phyloP scores from a whole-genome alignment of 352 stramenopile genomes.

The Pythium rishiriense region DNA sequence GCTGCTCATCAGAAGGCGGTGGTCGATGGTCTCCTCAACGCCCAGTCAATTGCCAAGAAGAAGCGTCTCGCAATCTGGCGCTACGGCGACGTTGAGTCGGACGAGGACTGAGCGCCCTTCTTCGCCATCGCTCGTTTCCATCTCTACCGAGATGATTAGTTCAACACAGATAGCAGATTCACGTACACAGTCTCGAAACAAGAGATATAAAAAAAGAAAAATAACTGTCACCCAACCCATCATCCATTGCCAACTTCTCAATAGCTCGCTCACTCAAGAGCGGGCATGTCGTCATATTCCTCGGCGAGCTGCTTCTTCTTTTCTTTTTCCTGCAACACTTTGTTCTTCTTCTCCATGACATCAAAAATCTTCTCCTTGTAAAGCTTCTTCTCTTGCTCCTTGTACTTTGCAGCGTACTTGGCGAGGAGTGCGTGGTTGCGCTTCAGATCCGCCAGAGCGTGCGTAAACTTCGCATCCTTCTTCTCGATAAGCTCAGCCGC shows the following conservation, averaged over 20 bases:
- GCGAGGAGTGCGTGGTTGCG: constrained; percentile 55
- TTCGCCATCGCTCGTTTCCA: neutral
- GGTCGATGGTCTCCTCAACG: constrained; percentile 86
- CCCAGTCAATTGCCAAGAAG: constrained; percentile 92
- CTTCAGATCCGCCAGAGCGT: constrained; percentile 68
- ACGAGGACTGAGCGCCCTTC: constrained; percentile 75
- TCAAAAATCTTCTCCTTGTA: constrained; percentile 91
- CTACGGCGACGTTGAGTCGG: constrained; percentile 97
- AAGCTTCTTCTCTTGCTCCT: constrained; percentile 86
- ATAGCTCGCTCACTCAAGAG: constrained; percentile 49
- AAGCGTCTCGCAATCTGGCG: constrained; percentile 94
- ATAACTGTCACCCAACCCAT: neutral
- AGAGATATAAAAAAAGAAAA: neutral
- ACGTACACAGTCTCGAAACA: too few species aligned
- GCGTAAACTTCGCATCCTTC: constrained; percentile 53
- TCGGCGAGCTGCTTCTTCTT: constrained; percentile 62
- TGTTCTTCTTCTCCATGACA: constrained; percentile 82
- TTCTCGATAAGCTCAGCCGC: constrained; percentile 45
- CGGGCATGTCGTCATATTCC: constrained; percentile 85
- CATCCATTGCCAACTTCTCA: neutral
- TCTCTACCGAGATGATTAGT: constrained; percentile 16
- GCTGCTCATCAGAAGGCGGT: constrained; percentile 78
- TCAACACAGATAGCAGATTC: constrained; percentile 13
- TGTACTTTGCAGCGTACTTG: constrained; percentile 71
- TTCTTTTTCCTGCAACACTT: constrained; percentile 66